phyloP scores from a whole-genome alignment of 495 filamentous ascomycete genomes.

The Talaromyces liani region DNA sequence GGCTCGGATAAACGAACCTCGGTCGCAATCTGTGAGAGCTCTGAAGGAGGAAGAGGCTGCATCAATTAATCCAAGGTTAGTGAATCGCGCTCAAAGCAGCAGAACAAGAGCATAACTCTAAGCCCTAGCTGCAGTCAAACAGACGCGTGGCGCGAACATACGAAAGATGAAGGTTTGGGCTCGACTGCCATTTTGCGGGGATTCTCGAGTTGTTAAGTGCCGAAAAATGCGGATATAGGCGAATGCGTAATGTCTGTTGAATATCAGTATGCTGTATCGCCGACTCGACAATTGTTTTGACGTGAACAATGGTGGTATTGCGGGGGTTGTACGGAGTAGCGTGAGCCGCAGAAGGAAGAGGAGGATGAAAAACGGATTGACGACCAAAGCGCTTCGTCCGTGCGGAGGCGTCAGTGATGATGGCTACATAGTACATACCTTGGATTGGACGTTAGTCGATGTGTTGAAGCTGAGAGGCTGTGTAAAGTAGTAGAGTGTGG shows the following conservation, averaged over 20 bases:
- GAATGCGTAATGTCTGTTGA: background rate
- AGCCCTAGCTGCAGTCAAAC: background rate
- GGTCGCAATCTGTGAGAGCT: constrained; percentile 75
- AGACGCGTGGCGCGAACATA: constrained; percentile 4
- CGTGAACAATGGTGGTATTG: background rate
- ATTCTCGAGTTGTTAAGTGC: background rate
- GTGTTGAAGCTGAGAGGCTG: background rate
- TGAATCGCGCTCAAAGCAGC: background rate
- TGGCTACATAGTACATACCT: background rate
- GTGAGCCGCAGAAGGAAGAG: background rate
- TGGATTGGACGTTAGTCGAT: background rate
- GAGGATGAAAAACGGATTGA: background rate
- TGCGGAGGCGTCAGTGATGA: background rate
- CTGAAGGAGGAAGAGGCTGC: constrained; percentile 67
- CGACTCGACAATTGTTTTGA: background rate
- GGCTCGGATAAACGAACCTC: constrained; percentile 50
- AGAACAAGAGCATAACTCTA: background rate
- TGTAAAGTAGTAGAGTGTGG: background rate
- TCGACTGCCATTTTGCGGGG: constrained; percentile 8
- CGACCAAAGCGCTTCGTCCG: background rate
- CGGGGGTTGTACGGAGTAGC: background rate
- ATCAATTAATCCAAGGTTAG: background rate
- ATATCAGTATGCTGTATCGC: background rate
- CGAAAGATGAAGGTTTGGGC: constrained; percentile 3
- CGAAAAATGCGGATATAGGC: background rate